Evolutionary conservation across 805 yeast genomes (phyloP).

Genomic region (Lipomyces starkeyi): DNA sequence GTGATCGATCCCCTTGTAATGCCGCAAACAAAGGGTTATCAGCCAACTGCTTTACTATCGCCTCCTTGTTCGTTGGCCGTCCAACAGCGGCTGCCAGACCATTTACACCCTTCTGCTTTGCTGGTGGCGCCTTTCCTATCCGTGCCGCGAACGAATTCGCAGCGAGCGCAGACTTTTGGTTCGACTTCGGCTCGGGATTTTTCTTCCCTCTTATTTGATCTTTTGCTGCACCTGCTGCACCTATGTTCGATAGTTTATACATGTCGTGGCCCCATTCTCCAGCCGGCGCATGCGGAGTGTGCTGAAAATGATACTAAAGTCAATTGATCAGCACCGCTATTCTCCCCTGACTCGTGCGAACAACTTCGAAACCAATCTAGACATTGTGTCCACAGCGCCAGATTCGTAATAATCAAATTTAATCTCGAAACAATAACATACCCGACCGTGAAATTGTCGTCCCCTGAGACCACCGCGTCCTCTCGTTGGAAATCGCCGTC

Average conservation of each 20-base stretch:
- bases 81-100: neutral
- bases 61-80: constrained; percentile 3
- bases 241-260: constrained; percentile 9
- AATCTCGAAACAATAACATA: neutral
- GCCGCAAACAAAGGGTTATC: constrained; percentile 33
- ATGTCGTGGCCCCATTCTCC: constrained; percentile 34
- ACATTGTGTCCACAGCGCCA: neutral
- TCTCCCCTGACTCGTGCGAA: neutral
- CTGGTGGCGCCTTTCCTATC: constrained; percentile 27
- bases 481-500: constrained; percentile 8
- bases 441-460: neutral
- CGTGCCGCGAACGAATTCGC: constrained; percentile 34
- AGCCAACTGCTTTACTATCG: constrained; percentile 22
- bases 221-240: neutral
- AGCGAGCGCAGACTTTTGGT: constrained; percentile 16
- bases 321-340: neutral
- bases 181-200: neutral
- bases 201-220: neutral
- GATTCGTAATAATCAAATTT: neutral
- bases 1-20: constrained; percentile 27
- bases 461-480: constrained; percentile 3
- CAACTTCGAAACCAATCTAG: neutral
- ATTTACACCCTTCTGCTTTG: neutral
- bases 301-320: neutral
- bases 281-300: constrained; percentile 15